Percentiles rank a stretch among this genome's conserved stretches.
phyloP scores from a whole-genome alignment of 2,329 filamentous ascomycete species.

The Apiospora saccharicola region DNA sequence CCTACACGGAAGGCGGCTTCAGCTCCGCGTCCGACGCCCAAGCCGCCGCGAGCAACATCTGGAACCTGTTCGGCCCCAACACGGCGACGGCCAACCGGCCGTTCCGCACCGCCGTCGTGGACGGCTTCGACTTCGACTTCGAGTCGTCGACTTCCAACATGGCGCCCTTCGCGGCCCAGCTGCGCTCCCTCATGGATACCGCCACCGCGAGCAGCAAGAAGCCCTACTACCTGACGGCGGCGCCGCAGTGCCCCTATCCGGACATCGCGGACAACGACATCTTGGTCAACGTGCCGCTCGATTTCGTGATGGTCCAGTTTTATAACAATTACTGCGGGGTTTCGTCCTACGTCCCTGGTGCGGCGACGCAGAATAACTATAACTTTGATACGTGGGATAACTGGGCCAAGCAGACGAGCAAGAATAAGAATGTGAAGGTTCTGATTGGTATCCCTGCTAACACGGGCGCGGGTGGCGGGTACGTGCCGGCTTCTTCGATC shows the following conservation, averaged over 20 bases:
- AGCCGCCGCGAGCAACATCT: slow-evolving; percentile 67
- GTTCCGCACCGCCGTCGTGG: slow-evolving; percentile 70
- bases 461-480: slow-evolving; percentile 62
- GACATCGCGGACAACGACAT: slow-evolving; percentile 66
- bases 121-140: slow-evolving; percentile 82
- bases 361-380: slow-evolving; percentile 58
- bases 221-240: slow-evolving; percentile 67
- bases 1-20: slow-evolving; percentile 75
- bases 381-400: slow-evolving; percentile 71
- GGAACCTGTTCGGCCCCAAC: slow-evolving; percentile 73
- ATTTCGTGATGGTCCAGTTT: slow-evolving; percentile 71
- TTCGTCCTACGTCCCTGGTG: slow-evolving; percentile 55
- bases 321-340: slow-evolving; percentile 75
- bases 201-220: slow-evolving; percentile 47
- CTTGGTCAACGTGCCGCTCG: slow-evolving; percentile 62
- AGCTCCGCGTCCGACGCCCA: slow-evolving; percentile 57
- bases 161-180: slow-evolving; percentile 63
- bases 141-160: slow-evolving; percentile 68
- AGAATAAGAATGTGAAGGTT: slow-evolving; percentile 67
- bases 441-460: slow-evolving; percentile 68
- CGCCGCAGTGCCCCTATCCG: slow-evolving; percentile 73
- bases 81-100: slow-evolving; percentile 62
- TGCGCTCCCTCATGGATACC: slow-evolving; percentile 63
- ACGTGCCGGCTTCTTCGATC: slow-evolving; percentile 56
- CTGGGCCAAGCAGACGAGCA: slow-evolving; percentile 66